These are phyloP conservation scores for Termitomyces sp. DNA, from an alignment of 768 basidiomycete species.

Conservation along the genomic window DNA sequence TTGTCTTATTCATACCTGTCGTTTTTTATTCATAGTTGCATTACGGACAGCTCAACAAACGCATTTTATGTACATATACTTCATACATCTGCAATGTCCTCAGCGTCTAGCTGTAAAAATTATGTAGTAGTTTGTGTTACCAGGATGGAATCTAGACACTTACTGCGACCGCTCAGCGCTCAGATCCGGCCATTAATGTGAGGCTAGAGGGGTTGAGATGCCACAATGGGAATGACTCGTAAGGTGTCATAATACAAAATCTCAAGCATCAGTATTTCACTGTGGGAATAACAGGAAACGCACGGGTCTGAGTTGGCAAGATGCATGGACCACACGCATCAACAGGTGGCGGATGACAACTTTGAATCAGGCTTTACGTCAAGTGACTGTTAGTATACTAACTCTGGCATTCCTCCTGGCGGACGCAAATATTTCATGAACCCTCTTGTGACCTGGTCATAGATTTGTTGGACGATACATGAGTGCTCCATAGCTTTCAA, in stretches of 20 bases:
- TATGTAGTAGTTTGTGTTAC: background rate
- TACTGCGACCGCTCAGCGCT: background rate
- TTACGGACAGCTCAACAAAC: background rate
- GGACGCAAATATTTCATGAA: background rate
- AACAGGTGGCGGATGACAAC: background rate
- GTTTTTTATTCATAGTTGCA: background rate
- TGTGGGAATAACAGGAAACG: background rate
- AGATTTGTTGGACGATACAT: background rate
- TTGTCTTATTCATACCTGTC: too few species aligned
- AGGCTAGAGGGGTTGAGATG: background rate
- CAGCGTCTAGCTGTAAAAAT: background rate
- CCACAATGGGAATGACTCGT: background rate
- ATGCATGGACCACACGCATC: background rate
- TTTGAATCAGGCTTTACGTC: background rate
- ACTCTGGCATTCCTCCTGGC: background rate
- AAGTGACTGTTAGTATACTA: background rate
- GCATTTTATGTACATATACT: background rate
- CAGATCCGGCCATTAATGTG: background rate
- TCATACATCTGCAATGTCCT: background rate
- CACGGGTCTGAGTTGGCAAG: background rate
- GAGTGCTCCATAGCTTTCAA: background rate
- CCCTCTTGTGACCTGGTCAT: background rate
- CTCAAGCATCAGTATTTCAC: background rate
- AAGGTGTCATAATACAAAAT: background rate
- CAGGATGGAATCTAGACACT: background rate